Conservation (phyloP, 1,139 yeast genomes). For the Debaryomyces coudertii region DNA sequence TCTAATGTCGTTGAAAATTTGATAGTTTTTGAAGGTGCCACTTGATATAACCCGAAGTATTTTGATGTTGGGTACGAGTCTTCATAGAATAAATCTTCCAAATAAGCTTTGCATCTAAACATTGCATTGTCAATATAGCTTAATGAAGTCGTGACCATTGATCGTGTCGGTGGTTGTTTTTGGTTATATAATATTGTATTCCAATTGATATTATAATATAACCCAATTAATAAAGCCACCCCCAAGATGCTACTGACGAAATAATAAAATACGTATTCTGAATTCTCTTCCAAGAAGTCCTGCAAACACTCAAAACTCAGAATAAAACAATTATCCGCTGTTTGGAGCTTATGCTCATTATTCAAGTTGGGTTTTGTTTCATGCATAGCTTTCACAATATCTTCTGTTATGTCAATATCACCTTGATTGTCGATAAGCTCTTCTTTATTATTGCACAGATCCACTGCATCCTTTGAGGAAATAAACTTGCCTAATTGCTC, state of each 20-base stretch:
- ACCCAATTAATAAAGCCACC: slow-evolving; percentile 1
- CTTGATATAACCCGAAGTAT: slow-evolving; percentile 8
- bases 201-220: slow-evolving; percentile 6
- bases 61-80: slow-evolving; percentile 4
- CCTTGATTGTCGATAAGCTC: not conserved
- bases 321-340: not conserved
- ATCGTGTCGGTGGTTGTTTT: not conserved
- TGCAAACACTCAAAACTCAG: slow-evolving; percentile 14
- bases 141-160: not conserved
- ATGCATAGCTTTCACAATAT: not conserved
- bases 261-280: slow-evolving; percentile 25
- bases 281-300: slow-evolving; percentile 21
- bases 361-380: not conserved
- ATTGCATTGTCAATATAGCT: not conserved
- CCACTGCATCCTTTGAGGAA: slow-evolving; percentile 4
- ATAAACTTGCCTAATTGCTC: slow-evolving; percentile 23
- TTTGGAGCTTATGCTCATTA: not conserved
- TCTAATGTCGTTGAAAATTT: not conserved
- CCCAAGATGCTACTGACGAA: slow-evolving; percentile 15
- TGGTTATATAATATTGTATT: not conserved
- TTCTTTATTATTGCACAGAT: not conserved
- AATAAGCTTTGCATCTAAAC: not conserved
- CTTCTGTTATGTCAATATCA: not conserved
- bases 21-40: slow-evolving; percentile 1
- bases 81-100: slow-evolving; percentile 12